Conservation (phyloP, 805 yeast genomes). For the Cyberlindnera petersonii region DNA sequence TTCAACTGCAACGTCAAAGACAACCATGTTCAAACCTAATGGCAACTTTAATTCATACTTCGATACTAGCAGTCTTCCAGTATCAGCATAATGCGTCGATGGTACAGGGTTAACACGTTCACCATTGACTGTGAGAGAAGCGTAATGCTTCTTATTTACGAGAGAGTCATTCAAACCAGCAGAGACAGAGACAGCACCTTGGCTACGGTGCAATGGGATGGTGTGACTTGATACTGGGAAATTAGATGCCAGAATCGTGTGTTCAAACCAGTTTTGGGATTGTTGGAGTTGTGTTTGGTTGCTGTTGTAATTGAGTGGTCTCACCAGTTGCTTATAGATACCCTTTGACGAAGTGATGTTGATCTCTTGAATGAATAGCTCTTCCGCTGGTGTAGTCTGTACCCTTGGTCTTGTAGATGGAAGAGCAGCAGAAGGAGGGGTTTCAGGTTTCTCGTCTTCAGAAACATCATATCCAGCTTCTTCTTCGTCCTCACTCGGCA, state of each 20-base stretch:
- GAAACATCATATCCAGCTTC: constrained; percentile 7
- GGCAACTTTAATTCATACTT: constrained; percentile 45
- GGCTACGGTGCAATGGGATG: constrained; percentile 43
- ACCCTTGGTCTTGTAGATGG: constrained; percentile 15
- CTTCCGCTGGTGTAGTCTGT: constrained; percentile 9
- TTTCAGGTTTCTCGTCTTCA: constrained; percentile 4
- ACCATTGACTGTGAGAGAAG: constrained; percentile 40
- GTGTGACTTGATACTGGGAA: constrained; percentile 37
- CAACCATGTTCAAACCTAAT: constrained; percentile 43
- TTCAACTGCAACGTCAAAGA: constrained; percentile 35
- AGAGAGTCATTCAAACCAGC: constrained; percentile 41
- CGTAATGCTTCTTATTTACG: constrained; percentile 35
- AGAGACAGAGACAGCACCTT: constrained; percentile 42
- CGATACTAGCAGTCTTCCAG: constrained; percentile 27
- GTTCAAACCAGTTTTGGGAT: constrained; percentile 35
- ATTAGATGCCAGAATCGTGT: constrained; percentile 34
- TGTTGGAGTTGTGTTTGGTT: constrained; percentile 18
- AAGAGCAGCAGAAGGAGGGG: constrained; percentile 2
- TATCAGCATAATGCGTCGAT: constrained; percentile 35
- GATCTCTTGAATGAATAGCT: constrained; percentile 29
- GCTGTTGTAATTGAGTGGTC: constrained; percentile 14
- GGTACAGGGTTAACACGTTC: constrained; percentile 43
- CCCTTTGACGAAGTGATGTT: constrained; percentile 30
- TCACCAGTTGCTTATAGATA: constrained; percentile 27
- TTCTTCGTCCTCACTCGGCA: constrained; percentile 8